A percentile compares a stretch with the other conserved stretches of the same genome.
phyloP scores from a whole-genome alignment of 192 early-diverging fungal genomes.

The Dimargaris cristalligena region DNA sequence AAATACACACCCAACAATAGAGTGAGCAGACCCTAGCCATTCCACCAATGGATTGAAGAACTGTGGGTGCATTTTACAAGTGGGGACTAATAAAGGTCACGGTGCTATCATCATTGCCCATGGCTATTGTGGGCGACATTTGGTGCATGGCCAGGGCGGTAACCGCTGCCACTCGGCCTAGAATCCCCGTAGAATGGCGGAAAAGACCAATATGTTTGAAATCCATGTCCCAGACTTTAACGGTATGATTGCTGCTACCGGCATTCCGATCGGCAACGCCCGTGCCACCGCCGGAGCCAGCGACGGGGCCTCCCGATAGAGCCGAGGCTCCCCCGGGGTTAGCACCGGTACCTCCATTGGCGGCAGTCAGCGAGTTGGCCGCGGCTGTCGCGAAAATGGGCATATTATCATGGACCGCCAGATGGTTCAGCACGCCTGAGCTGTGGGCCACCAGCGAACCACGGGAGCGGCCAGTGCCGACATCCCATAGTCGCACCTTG shows the following conservation, averaged over 20 bases:
- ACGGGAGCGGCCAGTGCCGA: slow-evolving; percentile 17
- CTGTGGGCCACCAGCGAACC: slow-evolving; percentile 19
- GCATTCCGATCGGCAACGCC: slow-evolving; percentile 13
- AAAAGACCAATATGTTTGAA: slow-evolving; percentile 23
- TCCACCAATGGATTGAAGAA: too few relatives aligned
- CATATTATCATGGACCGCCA: slow-evolving; percentile 24
- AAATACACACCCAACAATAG: too few relatives aligned
- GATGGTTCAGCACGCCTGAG: slow-evolving; percentile 16
- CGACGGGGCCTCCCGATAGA: background rate
- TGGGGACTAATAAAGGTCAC: background rate
- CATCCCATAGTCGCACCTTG: slow-evolving; percentile 27
- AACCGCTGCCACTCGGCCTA: slow-evolving; percentile 4
- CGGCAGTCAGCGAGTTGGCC: background rate
- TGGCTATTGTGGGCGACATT: background rate
- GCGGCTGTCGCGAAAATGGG: slow-evolving; percentile 15
- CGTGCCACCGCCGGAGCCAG: background rate
- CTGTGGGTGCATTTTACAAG: slow-evolving; percentile 3
- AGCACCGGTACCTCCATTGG: background rate
- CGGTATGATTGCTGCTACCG: slow-evolving; percentile 19
- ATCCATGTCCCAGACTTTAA: slow-evolving; percentile 28
- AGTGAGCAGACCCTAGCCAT: too few relatives aligned
- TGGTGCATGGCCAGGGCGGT: slow-evolving; percentile 7
- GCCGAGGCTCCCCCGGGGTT: background rate
- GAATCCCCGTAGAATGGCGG: background rate
- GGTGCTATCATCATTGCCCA: slow-evolving; percentile 7